These are phyloP conservation scores for Monilinia fructicola DNA, from an alignment of 2,329 filamentous ascomycete genomes.

Conservation along the genomic window DNA sequence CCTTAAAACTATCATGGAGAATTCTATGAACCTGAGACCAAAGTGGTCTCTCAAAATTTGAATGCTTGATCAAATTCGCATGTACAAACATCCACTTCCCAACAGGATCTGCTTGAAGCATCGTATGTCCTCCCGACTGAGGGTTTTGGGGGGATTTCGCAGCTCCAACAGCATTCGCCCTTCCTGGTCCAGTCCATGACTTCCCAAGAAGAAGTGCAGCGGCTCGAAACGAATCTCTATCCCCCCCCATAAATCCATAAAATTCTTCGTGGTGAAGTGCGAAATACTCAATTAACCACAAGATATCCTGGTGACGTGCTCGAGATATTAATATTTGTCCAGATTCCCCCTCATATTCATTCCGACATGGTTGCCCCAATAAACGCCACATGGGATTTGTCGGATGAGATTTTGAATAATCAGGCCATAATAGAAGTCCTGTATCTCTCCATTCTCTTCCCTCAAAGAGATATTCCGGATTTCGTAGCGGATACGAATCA, in stretches of 20 bases:
- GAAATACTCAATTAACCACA: slow-evolving; percentile 33
- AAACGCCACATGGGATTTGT: slow-evolving; percentile 31
- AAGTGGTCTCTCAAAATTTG: slow-evolving; percentile 23
- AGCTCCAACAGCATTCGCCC: slow-evolving; percentile 26
- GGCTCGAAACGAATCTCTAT: slow-evolving; percentile 29
- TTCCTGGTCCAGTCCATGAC: slow-evolving; percentile 28
- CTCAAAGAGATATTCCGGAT: slow-evolving; percentile 30
- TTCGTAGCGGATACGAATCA: slow-evolving; percentile 28
- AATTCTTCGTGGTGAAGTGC: slow-evolving; percentile 27
- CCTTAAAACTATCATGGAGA: slow-evolving; percentile 25
- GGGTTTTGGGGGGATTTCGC: neutral
- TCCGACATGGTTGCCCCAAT: slow-evolving; percentile 25
- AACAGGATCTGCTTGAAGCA: slow-evolving; percentile 30
- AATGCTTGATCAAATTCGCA: slow-evolving; percentile 32
- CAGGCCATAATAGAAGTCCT: slow-evolving; percentile 30
- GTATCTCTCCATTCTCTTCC: slow-evolving; percentile 28
- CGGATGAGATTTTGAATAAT: slow-evolving; percentile 30
- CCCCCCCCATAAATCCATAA: slow-evolving; percentile 32
- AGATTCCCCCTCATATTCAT: slow-evolving; percentile 31
- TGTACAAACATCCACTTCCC: slow-evolving; percentile 33
- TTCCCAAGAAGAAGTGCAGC: slow-evolving; percentile 27
- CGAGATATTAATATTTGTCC: slow-evolving; percentile 30
- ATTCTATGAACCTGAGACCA: slow-evolving; percentile 29
- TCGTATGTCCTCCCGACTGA: slow-evolving; percentile 29
- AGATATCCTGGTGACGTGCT: slow-evolving; percentile 27